These are phyloP conservation scores for Yarrowia deformans DNA, from an alignment of 805 yeast genomes.

Conservation along the genomic window DNA sequence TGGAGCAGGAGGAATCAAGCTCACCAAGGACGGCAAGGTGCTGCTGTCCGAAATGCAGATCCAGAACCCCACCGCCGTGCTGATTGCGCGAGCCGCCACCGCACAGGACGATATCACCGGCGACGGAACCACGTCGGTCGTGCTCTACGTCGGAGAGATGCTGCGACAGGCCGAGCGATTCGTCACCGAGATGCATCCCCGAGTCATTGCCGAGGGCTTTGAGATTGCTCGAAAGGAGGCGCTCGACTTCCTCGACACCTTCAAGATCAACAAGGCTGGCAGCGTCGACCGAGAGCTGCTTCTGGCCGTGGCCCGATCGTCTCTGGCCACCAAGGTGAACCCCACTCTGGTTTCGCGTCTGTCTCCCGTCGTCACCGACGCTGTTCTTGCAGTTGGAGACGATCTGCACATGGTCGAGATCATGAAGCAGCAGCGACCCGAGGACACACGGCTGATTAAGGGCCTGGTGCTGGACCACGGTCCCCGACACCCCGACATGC, in stretches of 20 bases:
- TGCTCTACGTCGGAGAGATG: slow-evolving; percentile 90
- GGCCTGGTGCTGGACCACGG: slow-evolving; percentile 98
- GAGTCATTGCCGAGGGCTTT: slow-evolving; percentile 93
- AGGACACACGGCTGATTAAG: slow-evolving; percentile 79
- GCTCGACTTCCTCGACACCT: slow-evolving; percentile 70
- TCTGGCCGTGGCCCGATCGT: slow-evolving; percentile 89
- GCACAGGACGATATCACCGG: slow-evolving; percentile 99
- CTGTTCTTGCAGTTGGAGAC: slow-evolving; percentile 78
- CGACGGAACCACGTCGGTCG: slow-evolving; percentile 97
- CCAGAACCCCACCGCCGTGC: slow-evolving; percentile 86
- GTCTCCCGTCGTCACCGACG: slow-evolving; percentile 95
- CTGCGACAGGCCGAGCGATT: slow-evolving; percentile 93
- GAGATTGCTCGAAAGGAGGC: slow-evolving; percentile 84
- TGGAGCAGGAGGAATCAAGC: slow-evolving; percentile 93
- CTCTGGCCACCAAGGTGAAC: slow-evolving; percentile 85
- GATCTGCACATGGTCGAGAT: slow-evolving; percentile 98
- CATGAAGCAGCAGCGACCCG: slow-evolving; percentile 91
- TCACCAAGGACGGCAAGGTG: slow-evolving; percentile 97
- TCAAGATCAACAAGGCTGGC: slow-evolving; percentile 55
- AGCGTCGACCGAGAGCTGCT: slow-evolving; percentile 84
- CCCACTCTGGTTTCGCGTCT: slow-evolving; percentile 77
- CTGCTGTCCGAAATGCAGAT: slow-evolving; percentile 95
- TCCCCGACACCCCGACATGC: slow-evolving; percentile 99
- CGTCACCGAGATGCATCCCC: slow-evolving; percentile 90
- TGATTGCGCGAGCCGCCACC: slow-evolving; percentile 94